These are phyloP conservation scores for Diaporthe longicolla DNA, from an alignment of 2,329 filamentous ascomycete genomes.

Conservation along the genomic window DNA sequence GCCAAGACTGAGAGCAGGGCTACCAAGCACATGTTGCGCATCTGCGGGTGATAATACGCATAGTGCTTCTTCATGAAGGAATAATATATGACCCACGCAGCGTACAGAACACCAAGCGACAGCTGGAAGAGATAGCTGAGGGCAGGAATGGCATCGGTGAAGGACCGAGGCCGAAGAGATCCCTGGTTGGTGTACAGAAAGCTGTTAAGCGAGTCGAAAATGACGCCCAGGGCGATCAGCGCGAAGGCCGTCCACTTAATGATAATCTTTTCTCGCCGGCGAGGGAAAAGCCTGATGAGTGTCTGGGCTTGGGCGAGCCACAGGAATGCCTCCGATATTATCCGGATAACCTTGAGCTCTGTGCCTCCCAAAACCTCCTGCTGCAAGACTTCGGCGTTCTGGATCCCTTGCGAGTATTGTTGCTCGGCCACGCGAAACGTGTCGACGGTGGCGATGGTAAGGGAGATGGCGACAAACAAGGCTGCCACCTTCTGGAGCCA, in stretches of 20 bases:
- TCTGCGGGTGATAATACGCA: constrained; percentile 90
- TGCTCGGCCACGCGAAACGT: constrained; percentile 87
- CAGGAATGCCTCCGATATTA: constrained; percentile 95
- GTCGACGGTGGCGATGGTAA: constrained; percentile 93
- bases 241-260: constrained; percentile 99
- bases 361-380: constrained; percentile 84
- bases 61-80: constrained; percentile 92
- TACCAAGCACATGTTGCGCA: constrained; percentile 89
- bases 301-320: constrained; percentile 99
- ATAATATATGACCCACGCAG: constrained; percentile 95
- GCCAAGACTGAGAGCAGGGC: constrained; percentile 83
- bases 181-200: constrained; percentile 73
- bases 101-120: constrained; percentile 87
- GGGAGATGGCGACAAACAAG: constrained; percentile 81
- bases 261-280: constrained; percentile 96
- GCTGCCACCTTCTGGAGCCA: constrained; percentile 91
- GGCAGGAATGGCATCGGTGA: constrained; percentile 91
- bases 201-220: constrained; percentile 92
- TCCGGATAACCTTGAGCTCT: constrained; percentile 89
- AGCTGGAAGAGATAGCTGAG: constrained; percentile 92
- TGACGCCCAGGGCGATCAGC: constrained; percentile 89
- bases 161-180: constrained; percentile 77
- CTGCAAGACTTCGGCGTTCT: constrained; percentile 84
- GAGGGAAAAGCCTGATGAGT: constrained; percentile 92
- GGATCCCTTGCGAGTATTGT: constrained; percentile 84